Conservation (phyloP, 805 yeast genomes). For the Metschnikowia lachancei region DNA sequence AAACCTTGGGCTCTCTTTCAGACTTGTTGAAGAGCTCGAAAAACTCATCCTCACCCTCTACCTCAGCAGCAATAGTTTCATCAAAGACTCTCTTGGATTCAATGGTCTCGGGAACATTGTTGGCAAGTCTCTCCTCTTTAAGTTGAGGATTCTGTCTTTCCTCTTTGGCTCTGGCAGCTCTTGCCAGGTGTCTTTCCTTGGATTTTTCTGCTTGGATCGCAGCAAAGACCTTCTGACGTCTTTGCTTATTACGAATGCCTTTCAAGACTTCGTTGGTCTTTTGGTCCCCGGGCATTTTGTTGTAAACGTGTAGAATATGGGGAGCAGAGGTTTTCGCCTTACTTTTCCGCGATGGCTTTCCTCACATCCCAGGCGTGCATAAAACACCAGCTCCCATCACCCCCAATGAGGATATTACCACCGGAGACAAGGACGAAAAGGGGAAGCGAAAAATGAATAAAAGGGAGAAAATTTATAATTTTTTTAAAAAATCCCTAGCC, state of each 20-base stretch:
- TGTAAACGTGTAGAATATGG: neutral
- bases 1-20: slow-evolving; percentile 71
- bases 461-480: neutral
- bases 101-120: slow-evolving; percentile 77
- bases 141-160: slow-evolving; percentile 82
- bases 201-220: slow-evolving; percentile 70
- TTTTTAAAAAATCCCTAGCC: neutral
- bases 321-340: slow-evolving; percentile 3
- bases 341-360: slow-evolving; percentile 11
- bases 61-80: slow-evolving; percentile 67
- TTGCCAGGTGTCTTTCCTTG: slow-evolving; percentile 70
- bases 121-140: slow-evolving; percentile 72
- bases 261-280: slow-evolving; percentile 23
- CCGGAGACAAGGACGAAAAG: neutral
- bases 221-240: slow-evolving; percentile 75
- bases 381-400: neutral
- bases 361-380: slow-evolving; percentile 15
- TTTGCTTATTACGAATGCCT: slow-evolving; percentile 68
- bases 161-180: slow-evolving; percentile 83
- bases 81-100: slow-evolving; percentile 83
- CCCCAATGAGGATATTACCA: too few relatives aligned
- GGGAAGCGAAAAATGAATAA: neutral
- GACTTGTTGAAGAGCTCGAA: slow-evolving; percentile 26
- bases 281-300: slow-evolving; percentile 6
- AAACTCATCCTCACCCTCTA: slow-evolving; percentile 66